Conservation (phyloP, 2,329 filamentous ascomycete genomes). For the Sphaerulina musiva region DNA sequence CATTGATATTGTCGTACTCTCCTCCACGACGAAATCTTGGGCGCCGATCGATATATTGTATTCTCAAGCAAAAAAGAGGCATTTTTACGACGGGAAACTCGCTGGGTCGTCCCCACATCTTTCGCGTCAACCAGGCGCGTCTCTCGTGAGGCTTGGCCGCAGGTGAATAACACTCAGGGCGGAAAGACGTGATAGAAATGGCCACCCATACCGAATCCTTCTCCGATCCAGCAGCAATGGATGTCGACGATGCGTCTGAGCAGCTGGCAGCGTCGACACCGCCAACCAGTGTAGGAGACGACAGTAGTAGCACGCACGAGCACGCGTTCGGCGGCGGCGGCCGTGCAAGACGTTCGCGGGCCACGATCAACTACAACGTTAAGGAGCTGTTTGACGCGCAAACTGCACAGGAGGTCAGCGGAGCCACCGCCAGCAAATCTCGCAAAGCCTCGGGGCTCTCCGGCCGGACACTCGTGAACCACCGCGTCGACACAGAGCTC, state of each 20-base stretch:
- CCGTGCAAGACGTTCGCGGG: slow-evolving; percentile 51
- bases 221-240: slow-evolving; percentile 36
- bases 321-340: slow-evolving; percentile 18
- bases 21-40: neutral
- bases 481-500: slow-evolving; percentile 12
- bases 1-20: neutral
- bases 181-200: neutral
- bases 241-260: slow-evolving; percentile 34
- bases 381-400: slow-evolving; percentile 29
- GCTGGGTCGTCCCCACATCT: slow-evolving; percentile 4
- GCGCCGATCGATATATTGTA: too few relatives aligned
- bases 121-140: slow-evolving; percentile 6
- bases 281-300: slow-evolving; percentile 60
- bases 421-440: slow-evolving; percentile 40
- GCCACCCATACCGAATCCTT: slow-evolving; percentile 34
- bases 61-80: neutral
- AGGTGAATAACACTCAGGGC: too few relatives aligned
- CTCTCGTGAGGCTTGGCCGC: slow-evolving; percentile 9
- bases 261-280: slow-evolving; percentile 59
- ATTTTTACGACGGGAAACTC: neutral
- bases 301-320: slow-evolving; percentile 42
- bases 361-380: slow-evolving; percentile 57
- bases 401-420: slow-evolving; percentile 12
- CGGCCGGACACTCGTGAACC: slow-evolving; percentile 29
- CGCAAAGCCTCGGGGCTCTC: slow-evolving; percentile 44